Base-by-base conservation (phyloP, 2,329 filamentous ascomycete species). In the Sporothrix pseudoabietina region DNA sequence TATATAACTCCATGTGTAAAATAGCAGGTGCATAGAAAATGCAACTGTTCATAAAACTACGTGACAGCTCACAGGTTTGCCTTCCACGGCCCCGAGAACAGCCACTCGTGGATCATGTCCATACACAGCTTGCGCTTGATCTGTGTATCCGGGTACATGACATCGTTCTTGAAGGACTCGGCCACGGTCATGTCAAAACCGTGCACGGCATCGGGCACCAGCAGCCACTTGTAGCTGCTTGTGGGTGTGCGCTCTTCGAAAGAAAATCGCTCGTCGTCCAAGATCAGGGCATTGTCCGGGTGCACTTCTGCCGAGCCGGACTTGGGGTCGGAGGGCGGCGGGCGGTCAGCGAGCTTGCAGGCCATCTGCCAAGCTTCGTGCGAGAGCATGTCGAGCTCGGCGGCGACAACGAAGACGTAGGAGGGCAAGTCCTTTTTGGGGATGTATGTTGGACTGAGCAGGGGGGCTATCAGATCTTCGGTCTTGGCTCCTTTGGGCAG, bases 321-420 rank as follows among this genome's bases (percentile, higher is more conserved):
- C 3, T 79, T 79, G 9, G 82, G 76, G 10, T 79, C 78, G 0
- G 76, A 77, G 4, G n/a, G 80, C 78, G n/a, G 76, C 10, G 77
- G 74, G 32, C 78, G 76, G 0, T 80, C 81, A 5, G 80, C 80
- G 4, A 84, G 73, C 65, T 77, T 78, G 72, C 78, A 80, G 30
- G 81, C 81, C 77, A 84, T 77, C 39, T 80, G 76, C 80, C 81
- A 83, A 9, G 76, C 80, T 77, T 86, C 85, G 47, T 81, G 79
- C 1, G 81, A 81, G 16, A 86, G 76, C 77, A 85, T 81, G 77
- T 87, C 85, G 71, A 84, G 80, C 79, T 87, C 83, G 16, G 80
- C 80, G 0, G 78, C 83, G 7, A 86, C 75, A 47, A 85, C 76
- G 74, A 84, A 86, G 3, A 87, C 78, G 61, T 82, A 79, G 22